Base-by-base conservation (phyloP, 768 basidiomycete species). In the Phaffia australis region DNA sequence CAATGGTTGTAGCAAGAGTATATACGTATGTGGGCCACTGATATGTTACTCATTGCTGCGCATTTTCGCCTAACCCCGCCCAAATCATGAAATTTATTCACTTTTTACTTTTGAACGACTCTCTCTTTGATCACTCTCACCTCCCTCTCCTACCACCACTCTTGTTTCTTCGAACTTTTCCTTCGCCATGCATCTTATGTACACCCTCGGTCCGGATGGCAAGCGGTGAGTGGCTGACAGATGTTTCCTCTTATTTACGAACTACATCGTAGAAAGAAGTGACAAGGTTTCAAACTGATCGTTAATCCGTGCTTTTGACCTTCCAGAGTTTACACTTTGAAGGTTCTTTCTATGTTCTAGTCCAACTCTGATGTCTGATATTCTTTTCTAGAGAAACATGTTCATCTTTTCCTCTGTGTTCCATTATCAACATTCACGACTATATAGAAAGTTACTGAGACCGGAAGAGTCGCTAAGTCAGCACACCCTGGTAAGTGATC, bases 171-270 rank as follows among this genome's bases (percentile, higher is more conserved):
- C 27, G 11, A 18, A 27, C 23, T 61, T 27, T 16, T 18, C 18
- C 29, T 48, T 32, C 59, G 80, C 70, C 74, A 98, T 98, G 94
- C 93, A 97, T 84, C 81, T 97, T 73, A 97, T 97, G 94, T 98
- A 94, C 74, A 78, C 77, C 62, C 69, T 73, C 42, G 75, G 75
- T 69, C 69, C 71, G n/a, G 68, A 71, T 50, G 75, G 75, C 59
- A 60, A 60, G 59, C 32, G 59, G 59, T 60, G 21, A 46, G 59
- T 48, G 19, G 9, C 5, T 23, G 16, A 23, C 8, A 46, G 19
- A 8, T n/a, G 18, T 14, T 21, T 61, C n/a, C 18, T n/a, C 7
- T 29, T 56, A 3, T 2, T 57, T n/a, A 11, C 29, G 16, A 21
- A 25, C 27, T 3, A 6, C 46, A 15, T 42, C 49, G 35, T 56